These are phyloP conservation scores for Zymoseptoria ardabiliae DNA, from an alignment of 2,329 filamentous ascomycete genomes.

Conservation along the genomic window DNA sequence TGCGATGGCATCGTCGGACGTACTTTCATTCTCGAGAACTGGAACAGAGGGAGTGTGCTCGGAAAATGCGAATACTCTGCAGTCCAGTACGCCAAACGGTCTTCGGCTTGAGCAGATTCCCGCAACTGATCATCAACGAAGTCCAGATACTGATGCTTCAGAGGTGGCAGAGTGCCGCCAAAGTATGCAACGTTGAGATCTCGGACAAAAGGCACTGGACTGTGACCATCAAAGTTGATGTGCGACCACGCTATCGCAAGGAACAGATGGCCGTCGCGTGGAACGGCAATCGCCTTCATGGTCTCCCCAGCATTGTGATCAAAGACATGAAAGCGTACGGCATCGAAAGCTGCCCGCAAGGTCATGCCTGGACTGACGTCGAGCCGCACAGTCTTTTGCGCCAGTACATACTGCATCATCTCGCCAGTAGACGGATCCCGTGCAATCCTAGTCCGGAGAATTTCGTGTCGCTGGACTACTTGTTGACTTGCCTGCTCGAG, in stretches of 20 bases:
- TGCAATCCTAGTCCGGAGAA: conserved; percentile 2
- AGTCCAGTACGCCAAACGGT: conserved; percentile 6
- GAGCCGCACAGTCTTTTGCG: conserved; percentile 1
- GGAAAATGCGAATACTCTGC: conserved; percentile 3
- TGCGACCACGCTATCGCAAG: conserved; percentile 25
- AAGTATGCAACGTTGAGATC: conserved; percentile 14
- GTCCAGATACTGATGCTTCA: conserved; percentile 8
- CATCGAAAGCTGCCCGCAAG: conserved; percentile 4
- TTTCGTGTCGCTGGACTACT: conserved; percentile 6
- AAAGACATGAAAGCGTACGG: conserved; percentile 2
- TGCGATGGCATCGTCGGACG: conserved; percentile 9
- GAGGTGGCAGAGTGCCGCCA: not conserved
- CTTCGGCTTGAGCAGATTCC: conserved; percentile 1
- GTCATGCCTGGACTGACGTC: conserved; percentile 1
- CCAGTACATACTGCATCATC: conserved; percentile 5
- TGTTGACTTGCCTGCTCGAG: conserved; percentile 5
- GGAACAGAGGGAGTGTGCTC: conserved; percentile 21
- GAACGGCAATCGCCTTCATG: conserved; percentile 11
- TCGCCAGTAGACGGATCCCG: conserved; percentile 2
- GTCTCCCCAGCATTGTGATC: conserved; percentile 5
- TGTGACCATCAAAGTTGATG: conserved; percentile 27
- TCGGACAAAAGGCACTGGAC: conserved; percentile 17
- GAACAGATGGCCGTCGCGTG: conserved; percentile 18
- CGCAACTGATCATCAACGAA: conserved; percentile 3
- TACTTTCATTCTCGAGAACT: conserved; percentile 14